Base-by-base conservation (phyloP, 2,329 filamentous ascomycete genomes). In the Arthrobotrys entomopaga region DNA sequence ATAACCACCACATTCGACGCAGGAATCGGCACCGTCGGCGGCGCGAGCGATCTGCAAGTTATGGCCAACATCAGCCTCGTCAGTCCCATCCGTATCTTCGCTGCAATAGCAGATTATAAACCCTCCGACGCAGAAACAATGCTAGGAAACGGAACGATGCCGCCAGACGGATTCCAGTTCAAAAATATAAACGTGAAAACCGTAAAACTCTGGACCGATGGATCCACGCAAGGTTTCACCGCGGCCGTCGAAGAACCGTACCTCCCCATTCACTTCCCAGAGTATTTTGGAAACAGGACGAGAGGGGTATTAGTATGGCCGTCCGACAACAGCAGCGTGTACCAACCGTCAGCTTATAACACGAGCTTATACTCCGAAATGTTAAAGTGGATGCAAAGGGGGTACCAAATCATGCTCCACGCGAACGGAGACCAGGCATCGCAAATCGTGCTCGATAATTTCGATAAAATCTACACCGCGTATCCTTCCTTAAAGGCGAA, bases 341-440 rank as follows among this genome's bases (percentile, higher is more conserved):
- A 57, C 19, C 29, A 38, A 48, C 56, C 24, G 0, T 46, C 53
- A n/a, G 3, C 19, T 34, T 73, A 57, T 29, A 74, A 67, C 13
- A 58, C 57, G 0, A 74, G 63, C 2, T 46, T 74, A 43, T 24
- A 53, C 56, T n/a, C 52, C 11, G 63, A 66, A 46, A 67, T 74
- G 57, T 4, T 63, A 13, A 64, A 49, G 11, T 74, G 70, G 70
- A 50, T 74, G 43, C 26, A 46, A 15, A 46, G 50, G 6, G 70
- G 70, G 15, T 74, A 74, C 16, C 70, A 74, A 40, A 22, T 74
- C 10, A 74, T 74, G 70, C 15, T 74, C n/a, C 70, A 74, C 19
- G 24, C 70, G 11, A 74, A 74, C 49, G 70, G 70, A 15, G 70
- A 74, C 34, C 50, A 34, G n/a, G 56, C 70, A 7, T 63, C 70